Conservation (phyloP, 192 early-diverging fungal genomes). For the Podila minutissima region DNA sequence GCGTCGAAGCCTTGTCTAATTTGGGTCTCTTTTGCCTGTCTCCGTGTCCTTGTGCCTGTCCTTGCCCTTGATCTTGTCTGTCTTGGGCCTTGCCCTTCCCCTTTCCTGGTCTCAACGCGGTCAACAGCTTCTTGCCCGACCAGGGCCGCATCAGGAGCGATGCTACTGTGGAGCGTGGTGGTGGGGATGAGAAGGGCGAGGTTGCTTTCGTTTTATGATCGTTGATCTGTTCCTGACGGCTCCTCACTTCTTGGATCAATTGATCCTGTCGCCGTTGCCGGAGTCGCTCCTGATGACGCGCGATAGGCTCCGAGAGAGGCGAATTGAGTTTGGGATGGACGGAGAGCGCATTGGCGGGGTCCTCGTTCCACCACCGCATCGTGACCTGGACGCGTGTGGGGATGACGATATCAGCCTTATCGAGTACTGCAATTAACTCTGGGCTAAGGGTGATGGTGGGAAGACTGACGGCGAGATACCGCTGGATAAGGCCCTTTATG, state of each 20-base stretch:
- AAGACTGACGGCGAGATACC: conserved; percentile 37
- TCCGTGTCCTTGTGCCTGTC: too few relatives aligned
- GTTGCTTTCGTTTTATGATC: too few relatives aligned
- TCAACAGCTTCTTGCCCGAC: too few relatives aligned
- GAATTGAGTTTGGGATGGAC: conserved; percentile 43
- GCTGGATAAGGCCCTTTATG: conserved; percentile 41
- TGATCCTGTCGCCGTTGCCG: conserved; percentile 15
- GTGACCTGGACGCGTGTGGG: conserved; percentile 40
- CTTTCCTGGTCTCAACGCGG: too few relatives aligned
- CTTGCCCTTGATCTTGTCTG: too few relatives aligned
- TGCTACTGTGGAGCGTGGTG: neutral
- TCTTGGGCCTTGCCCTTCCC: too few relatives aligned
- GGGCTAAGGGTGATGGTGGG: conserved; percentile 46
- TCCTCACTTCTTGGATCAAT: neutral
- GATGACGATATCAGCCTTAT: conserved; percentile 27
- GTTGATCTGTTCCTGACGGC: neutral
- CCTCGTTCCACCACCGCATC: conserved; percentile 53
- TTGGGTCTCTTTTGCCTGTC: too few relatives aligned
- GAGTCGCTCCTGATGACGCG: conserved; percentile 9
- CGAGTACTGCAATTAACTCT: conserved; percentile 37
- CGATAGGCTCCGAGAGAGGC: conserved; percentile 18
- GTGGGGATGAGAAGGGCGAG: neutral
- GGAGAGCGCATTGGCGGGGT: conserved; percentile 33
- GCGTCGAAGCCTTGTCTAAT: too few relatives aligned
- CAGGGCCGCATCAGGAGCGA: neutral